Evolutionary conservation across 805 yeast species (phyloP).

Genomic region (Kazachstania taianensis): DNA sequence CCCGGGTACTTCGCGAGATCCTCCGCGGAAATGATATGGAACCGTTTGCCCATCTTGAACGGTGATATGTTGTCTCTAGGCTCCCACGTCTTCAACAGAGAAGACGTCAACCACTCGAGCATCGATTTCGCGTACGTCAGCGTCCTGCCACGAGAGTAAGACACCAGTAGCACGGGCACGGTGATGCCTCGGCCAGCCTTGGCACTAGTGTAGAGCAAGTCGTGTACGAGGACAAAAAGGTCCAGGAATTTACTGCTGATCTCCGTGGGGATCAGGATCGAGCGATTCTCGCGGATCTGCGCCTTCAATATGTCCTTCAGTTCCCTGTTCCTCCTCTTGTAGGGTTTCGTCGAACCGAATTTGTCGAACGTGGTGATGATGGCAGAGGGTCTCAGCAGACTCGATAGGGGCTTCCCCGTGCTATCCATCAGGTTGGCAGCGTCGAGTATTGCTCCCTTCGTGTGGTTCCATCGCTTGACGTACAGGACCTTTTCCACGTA

Average conservation of each 20-base stretch:
- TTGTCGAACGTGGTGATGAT: slow-evolving; percentile 53
- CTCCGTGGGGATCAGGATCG: slow-evolving; percentile 74
- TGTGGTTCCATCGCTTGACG: slow-evolving; percentile 92
- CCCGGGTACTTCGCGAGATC: slow-evolving; percentile 49
- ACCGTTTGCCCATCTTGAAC: slow-evolving; percentile 54
- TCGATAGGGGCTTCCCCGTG: slow-evolving; percentile 53
- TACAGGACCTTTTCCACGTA: slow-evolving; percentile 74
- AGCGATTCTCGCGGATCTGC: slow-evolving; percentile 35
- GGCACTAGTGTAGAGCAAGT: slow-evolving; percentile 36
- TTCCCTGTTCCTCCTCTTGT: slow-evolving; percentile 51
- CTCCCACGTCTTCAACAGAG: slow-evolving; percentile 83
- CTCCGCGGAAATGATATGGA: slow-evolving; percentile 46
- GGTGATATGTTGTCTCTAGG: slow-evolving; percentile 55
- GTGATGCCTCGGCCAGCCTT: slow-evolving; percentile 29
- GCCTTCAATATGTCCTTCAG: slow-evolving; percentile 58
- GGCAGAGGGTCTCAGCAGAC: slow-evolving; percentile 69
- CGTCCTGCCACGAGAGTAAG: slow-evolving; percentile 69
- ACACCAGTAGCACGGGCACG: slow-evolving; percentile 65
- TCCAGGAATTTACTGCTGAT: slow-evolving; percentile 77
- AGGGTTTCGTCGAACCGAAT: slow-evolving; percentile 53
- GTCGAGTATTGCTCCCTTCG: slow-evolving; percentile 74
- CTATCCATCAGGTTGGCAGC: slow-evolving; percentile 53
- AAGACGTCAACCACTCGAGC: slow-evolving; percentile 91
- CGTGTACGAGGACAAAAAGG: slow-evolving; percentile 61
- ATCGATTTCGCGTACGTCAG: slow-evolving; percentile 76